Evolutionary conservation across 139 green algal genomes (phyloP), one percentile per base, ranked within the genome.

Genomic region (Micractinium conductrix): DNA sequence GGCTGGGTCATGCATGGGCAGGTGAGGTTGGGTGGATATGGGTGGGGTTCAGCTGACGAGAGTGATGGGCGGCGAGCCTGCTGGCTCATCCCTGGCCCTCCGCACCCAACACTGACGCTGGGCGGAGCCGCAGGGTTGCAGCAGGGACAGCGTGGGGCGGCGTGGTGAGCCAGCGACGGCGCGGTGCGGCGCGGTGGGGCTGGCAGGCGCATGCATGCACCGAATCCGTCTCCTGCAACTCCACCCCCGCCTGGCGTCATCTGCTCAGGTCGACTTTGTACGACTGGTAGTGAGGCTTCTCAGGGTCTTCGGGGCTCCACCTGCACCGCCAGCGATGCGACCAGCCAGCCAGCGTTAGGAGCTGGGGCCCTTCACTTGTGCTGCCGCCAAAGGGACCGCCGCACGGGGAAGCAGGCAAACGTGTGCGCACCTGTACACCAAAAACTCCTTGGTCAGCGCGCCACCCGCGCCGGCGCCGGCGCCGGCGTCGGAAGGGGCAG

Each of bases 251-350:
- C 37, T 42, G 42, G 37, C 74, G 80, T 75, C 71, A 91, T 78
- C 48, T 73, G 90, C 97, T 98, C 74, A 98, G 93, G 88, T 99
- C 97, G 0, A 98, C 90, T 73, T 96, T 94, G 86, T 99, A 99
- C 0, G 89, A 95, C 50, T 96, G 79, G 84, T 99, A 98, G 37
- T 88, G 89, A 4, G 97, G 97, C 78, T 96, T 94, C 4, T 93
- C 92, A 16, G 62, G 83, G 1, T 80, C 76, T 40, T 99, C 96
- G 6, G 97, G 97, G 88, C 95, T 91, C 97, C 97, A 99, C 24
- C 87, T 26, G 30, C 22, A 74, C n/a, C 50, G 22, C 69, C 50
- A 19, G 48, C 53, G 19, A 62, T 28, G 19, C 24, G 26, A 16
- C 53, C 53, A 62, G 10, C 53, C 24, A 22, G 26, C 10, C 10